phyloP scores from a whole-genome alignment of 345 rosid species.

The Euphorbia pulcherrima region DNA sequence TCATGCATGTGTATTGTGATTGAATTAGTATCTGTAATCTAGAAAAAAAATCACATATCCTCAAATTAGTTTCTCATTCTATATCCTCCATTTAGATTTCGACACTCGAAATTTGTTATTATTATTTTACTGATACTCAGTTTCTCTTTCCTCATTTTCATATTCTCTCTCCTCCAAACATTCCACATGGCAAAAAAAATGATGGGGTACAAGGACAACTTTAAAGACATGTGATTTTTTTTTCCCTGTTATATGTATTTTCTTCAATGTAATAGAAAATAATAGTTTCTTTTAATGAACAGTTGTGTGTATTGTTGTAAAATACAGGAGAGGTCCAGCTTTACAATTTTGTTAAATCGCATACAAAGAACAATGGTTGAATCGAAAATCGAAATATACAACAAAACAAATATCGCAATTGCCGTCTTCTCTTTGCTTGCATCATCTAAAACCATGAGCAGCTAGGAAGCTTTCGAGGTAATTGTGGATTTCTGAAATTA shows the following conservation, averaged over 20 bases:
- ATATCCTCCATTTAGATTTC: too few species aligned
- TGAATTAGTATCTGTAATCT: background rate
- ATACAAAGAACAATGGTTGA: background rate
- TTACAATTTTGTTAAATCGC: conserved; percentile 17
- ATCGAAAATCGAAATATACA: too few species aligned
- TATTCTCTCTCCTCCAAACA: too few species aligned
- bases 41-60: too few species aligned
- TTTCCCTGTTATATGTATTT: too few species aligned
- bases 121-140: too few species aligned
- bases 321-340: background rate
- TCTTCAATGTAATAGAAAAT: background rate
- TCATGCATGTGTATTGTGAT: background rate
- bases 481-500: conserved; percentile 28
- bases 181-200: too few species aligned
- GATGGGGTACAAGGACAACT: too few species aligned
- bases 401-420: conserved; percentile 3
- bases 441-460: conserved; percentile 43
- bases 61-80: too few species aligned
- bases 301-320: background rate
- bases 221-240: too few species aligned
- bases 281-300: background rate
- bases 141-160: too few species aligned
- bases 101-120: too few species aligned
- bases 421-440: conserved; percentile 35
- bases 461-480: conserved; percentile 17